Evolutionary conservation across 345 rosid genomes (phyloP), one percentile per base, ranked within the genome.

Genomic region (Eucalyptus melliodora): DNA sequence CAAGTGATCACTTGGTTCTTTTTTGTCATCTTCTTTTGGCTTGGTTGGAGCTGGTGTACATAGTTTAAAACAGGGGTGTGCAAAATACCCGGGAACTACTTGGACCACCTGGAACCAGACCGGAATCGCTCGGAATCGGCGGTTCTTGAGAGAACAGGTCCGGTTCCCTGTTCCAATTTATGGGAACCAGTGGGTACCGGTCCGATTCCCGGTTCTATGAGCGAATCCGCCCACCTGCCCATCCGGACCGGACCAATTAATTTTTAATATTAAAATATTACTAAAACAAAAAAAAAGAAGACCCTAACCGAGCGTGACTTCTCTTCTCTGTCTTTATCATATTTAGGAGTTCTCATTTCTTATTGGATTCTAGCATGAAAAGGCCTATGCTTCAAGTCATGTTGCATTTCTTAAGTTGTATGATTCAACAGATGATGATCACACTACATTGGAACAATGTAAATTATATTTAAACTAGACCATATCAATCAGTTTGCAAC

Each of bases 211-310:
- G 5, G 50, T 47, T 47, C 50, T 4, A 47, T 47, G 14, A 14
- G 13, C 14, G 2, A 5, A 47, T 47, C 1, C 50, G 5, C 13
- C 4, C 13, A 2, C 13, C 49, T 9, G 13, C 13, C 4, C 13
- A 47, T 12, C 50, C 50, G 5, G 2, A 47, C 4, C 4, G 13
- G 13, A 47, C 50, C 5, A 11, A 47, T 47, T 47, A 47, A 47
- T 47, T 47, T 47, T 47, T 47, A 11, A 47, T 47, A 47, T 47
- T 47, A 47, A 47, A 11, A 47, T 47, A 47, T 47, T 47, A 47
- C n/a, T n/a, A n/a, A n/a, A n/a, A n/a, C n/a, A n/a, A n/a, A n/a
- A n/a, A n/a, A n/a, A n/a, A n/a, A 49, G 5, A 37, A 37, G 1
- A 47, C 50, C 50, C 50, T 49, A 49, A 49, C 2, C 5, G 15